Evolutionary conservation across 139 green algal genomes (phyloP), one percentile per base, ranked within the genome.

Genomic region (Axilococcus clingmanii): DNA sequence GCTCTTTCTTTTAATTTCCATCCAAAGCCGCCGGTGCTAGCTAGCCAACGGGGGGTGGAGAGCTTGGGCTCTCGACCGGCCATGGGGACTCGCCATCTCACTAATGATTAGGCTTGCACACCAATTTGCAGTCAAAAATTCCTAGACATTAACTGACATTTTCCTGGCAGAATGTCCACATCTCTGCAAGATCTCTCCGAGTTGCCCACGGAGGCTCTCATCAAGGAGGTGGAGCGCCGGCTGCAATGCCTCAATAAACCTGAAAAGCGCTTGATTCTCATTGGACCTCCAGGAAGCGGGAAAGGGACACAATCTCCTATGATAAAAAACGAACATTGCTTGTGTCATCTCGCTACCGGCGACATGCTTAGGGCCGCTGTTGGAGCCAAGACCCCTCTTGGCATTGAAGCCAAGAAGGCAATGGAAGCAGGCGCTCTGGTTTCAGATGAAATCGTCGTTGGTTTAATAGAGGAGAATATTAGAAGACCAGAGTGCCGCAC

Each of bases 301-400:
- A 96, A 96, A 62, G 88, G 88, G 29, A 95, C 87, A 1, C 92
- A 98, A 69, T 89, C 79, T 2, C 92, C 91, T 2, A 71, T 75
- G 19, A 89, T 98, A 48, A 96, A 96, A 68, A 76, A 85, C 57
- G 92, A 97, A 27, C 76, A 96, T 72, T 98, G 92, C 76, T 57
- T 97, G 52, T 99, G 92, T 72, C 92, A 98, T 62, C 59, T 99
- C 20, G 89, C 91, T 14, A 99, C 92, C 0, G 89, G 88, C n/a
- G 87, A 95, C 66, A 87, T 95, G 85, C 81, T 95, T 19, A 59
- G 87, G 7, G 85, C 88, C 15, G 88, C 88, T 6, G 87, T 96
- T 7, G 75, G 81, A 1, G 79, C 79, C 19, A 80, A 82, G 56
- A 85, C 76, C 1, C 68, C 78, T 2, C 65, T 94, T n/a, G 84